A percentile compares a stretch with the other conserved stretches of the same genome.
Evolutionary conservation across 805 yeast genomes (phyloP).

Genomic region (Debaryomyces maramus): DNA sequence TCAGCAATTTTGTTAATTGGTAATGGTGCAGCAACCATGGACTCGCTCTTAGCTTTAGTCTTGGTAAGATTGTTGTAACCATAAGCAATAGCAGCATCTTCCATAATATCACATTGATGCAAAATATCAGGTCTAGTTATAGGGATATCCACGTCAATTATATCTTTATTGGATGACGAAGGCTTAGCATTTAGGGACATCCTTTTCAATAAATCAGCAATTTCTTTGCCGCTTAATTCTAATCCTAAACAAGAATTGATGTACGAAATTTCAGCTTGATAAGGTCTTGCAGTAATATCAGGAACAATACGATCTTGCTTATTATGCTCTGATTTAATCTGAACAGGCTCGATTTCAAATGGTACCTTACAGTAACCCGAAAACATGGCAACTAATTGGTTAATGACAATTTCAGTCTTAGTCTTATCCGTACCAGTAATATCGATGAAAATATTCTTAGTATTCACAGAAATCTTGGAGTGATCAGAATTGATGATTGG

Average conservation of each 20-base stretch:
- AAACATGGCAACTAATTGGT: constrained; percentile 94
- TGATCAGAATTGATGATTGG: constrained; percentile 94
- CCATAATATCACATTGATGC: constrained; percentile 98
- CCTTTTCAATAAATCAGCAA: constrained; percentile 64
- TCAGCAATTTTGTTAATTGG: constrained; percentile 91
- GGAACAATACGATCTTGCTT: constrained; percentile 76
- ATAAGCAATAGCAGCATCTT: constrained; percentile 94
- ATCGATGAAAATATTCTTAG: constrained; percentile 88
- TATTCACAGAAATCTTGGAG: constrained; percentile 81
- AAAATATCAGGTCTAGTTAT: constrained; percentile 93
- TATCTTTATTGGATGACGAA: constrained; percentile 44
- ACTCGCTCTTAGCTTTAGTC: constrained; percentile 73
- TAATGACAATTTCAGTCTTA: constrained; percentile 88
- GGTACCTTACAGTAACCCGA: constrained; percentile 79
- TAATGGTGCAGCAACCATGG: constrained; percentile 82
- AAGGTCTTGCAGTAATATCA: constrained; percentile 59
- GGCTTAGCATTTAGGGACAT: constrained; percentile 77
- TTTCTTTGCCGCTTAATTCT: constrained; percentile 64
- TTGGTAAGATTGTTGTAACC: constrained; percentile 88
- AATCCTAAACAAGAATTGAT: constrained; percentile 94
- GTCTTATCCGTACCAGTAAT: constrained; percentile 94
- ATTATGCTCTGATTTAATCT: constrained; percentile 81
- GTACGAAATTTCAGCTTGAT: constrained; percentile 76
- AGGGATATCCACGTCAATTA: constrained; percentile 73
- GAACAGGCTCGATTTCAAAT: constrained; percentile 87